A percentile compares a stretch with the other conserved stretches of the same genome.
Evolutionary conservation across 148 eudicot species (phyloP).

Genomic region (Fallopia convolvulus): DNA sequence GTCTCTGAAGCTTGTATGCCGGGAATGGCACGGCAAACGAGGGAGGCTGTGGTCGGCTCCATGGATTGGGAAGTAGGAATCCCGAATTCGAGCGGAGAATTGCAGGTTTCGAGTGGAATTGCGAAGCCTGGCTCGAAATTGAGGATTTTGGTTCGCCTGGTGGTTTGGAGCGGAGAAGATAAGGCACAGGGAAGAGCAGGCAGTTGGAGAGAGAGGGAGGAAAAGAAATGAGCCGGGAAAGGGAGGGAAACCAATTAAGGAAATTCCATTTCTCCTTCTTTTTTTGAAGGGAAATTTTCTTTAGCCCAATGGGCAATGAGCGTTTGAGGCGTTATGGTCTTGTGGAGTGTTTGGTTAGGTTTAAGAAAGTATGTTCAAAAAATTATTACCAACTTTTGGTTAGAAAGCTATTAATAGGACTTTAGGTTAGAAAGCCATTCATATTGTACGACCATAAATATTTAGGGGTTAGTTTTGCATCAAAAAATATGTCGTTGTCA

Average conservation of each 20-base stretch:
- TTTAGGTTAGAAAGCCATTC: too few relatives aligned
- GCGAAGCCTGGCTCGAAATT: not conserved
- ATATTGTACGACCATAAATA: too few relatives aligned
- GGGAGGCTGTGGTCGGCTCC: not conserved
- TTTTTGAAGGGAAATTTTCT: not conserved
- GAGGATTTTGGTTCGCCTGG: not conserved
- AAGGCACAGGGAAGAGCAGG: constrained; percentile 9
- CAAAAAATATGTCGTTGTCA: too few relatives aligned
- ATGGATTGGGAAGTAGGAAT: not conserved
- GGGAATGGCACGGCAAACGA: constrained; percentile 25
- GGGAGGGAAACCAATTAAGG: constrained; percentile 1
- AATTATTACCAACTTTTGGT: too few relatives aligned
- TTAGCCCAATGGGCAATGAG: not conserved
- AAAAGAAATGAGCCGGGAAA: constrained; percentile 9
- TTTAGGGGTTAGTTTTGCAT: too few relatives aligned
- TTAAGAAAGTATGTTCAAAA: too few relatives aligned
- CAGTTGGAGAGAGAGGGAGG: constrained; percentile 3
- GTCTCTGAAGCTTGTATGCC: constrained; percentile 20
- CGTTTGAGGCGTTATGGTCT: too few relatives aligned
- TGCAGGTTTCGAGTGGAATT: not conserved
- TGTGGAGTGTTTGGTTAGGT: too few relatives aligned
- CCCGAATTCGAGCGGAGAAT: not conserved
- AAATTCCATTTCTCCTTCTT: not conserved
- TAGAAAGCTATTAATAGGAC: too few relatives aligned
- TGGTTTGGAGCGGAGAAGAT: constrained; percentile 13